phyloP scores from a whole-genome alignment of 768 basidiomycete genomes.

The Tricholoma saponaceum region DNA sequence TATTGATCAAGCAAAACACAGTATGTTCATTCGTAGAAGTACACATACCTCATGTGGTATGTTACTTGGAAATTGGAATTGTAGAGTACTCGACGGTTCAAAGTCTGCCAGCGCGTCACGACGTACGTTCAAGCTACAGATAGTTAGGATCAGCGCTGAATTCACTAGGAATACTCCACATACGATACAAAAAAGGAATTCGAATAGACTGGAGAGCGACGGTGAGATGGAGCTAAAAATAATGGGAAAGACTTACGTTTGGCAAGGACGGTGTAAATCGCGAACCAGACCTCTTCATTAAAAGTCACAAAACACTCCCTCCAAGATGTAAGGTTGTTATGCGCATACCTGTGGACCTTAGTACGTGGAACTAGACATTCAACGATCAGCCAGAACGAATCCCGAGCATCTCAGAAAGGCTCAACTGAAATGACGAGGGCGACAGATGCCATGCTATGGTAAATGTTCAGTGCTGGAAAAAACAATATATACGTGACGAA shows the following conservation, averaged over 20 bases:
- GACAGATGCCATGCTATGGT: neutral
- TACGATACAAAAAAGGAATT: neutral
- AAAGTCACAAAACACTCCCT: neutral
- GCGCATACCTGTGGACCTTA: neutral
- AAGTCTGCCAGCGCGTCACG: neutral
- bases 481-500: too few relatives aligned
- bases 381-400: neutral
- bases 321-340: too few relatives aligned
- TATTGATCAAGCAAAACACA: too few relatives aligned
- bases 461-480: too few relatives aligned
- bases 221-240: neutral
- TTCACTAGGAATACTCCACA: neutral
- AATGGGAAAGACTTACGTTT: neutral
- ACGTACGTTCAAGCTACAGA: neutral
- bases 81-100: neutral
- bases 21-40: too few relatives aligned
- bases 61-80: neutral
- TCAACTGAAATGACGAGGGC: neutral
- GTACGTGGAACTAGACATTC: neutral
- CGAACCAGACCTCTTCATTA: neutral
- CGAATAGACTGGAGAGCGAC: neutral
- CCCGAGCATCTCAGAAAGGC: neutral
- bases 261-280: neutral
- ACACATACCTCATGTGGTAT: too few relatives aligned
- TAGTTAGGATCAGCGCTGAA: neutral